Evolutionary conservation across 192 early-diverging fungal genomes (phyloP), one percentile per base, ranked within the genome.

Genomic region (Podila epicladia): DNA sequence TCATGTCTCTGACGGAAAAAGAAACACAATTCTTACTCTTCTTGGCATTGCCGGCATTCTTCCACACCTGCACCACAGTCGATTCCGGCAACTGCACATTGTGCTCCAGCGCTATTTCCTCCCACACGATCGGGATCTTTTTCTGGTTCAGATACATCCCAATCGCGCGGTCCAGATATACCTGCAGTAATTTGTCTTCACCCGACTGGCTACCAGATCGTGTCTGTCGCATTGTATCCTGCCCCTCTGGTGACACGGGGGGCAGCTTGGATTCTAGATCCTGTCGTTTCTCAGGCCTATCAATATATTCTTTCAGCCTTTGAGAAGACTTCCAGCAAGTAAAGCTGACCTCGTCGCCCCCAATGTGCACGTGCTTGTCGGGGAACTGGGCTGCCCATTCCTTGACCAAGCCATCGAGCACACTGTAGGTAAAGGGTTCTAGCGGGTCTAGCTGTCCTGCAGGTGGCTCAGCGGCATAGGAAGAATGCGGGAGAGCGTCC

Each of bases 401-500:
- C 48, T 87, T 72, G 61, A 98, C 74, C 6, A 98, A 76, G 4
- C 76, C 69, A 2, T 83, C 68, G 7, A 96, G 83, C 60, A 95
- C 86, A 0, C 85, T 82, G 35, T 92, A 87, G 1, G 94, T 94
- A 37, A 89, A 88, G 4, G 87, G 75, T 50, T 92, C 87, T 15
- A 91, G 67, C 19, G 93, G 92, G 69, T 95, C 92, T 64, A 98
- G 73, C 82, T 97, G 96, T 11, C 97, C 97, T 63, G 91, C 89
- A 17, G 94, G 93, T 17, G 96, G 95, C 64, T 94, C 90, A 0
- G 88, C 87, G 9, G 71, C 65, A 48, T 80, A 80, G 4, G 0
- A 20, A 1, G 17, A 3, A 53, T 75, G 71, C 3, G 91, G 90
- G 62, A 88, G 88, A 50, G 69, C 70, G 71, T 90, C 89, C 51